A percentile compares a stretch with the other conserved stretches of the same genome.
These are phyloP conservation scores for Pseudonitzschia pungens DNA, from an alignment of 108 stramenopile species.

Conservation along the genomic window DNA sequence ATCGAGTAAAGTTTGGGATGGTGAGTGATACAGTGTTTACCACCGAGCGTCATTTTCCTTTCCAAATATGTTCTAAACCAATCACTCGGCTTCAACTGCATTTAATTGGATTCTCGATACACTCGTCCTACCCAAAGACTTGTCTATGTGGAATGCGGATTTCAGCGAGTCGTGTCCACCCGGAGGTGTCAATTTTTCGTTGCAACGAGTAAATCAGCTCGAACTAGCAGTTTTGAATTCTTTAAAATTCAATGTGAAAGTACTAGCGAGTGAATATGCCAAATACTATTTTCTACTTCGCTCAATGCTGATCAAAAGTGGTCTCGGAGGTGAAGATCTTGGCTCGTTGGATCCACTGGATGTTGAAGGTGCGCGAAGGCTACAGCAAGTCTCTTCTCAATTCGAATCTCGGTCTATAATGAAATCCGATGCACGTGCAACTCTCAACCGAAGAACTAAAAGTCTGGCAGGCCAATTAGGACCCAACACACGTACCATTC, in stretches of 20 bases:
- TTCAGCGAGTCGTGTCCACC: constrained; percentile 78
- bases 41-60: neutral
- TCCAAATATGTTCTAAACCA: no score
- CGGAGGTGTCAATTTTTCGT: constrained; percentile 65
- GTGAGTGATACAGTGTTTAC: neutral
- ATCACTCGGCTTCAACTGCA: neutral
- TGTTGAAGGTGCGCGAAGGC: constrained; percentile 59
- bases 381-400: constrained; percentile 43
- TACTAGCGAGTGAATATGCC: constrained; percentile 90
- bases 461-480: constrained; percentile 21
- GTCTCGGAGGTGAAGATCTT: constrained; percentile 60
- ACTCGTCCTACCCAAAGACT: constrained; percentile 34
- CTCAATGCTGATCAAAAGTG: constrained; percentile 78
- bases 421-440: neutral
- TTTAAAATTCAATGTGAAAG: constrained; percentile 87
- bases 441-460: constrained; percentile 26
- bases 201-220: constrained; percentile 89
- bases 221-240: constrained; percentile 77
- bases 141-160: constrained; percentile 93
- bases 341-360: constrained; percentile 60
- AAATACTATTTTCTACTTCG: constrained; percentile 97
- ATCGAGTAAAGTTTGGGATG: constrained; percentile 80
- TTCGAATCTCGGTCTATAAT: constrained; percentile 32
- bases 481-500: constrained; percentile 7
- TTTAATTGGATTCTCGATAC: neutral